Evolutionary conservation across 2,329 filamentous ascomycete species (phyloP).

Genomic region (Exserohilum turcica): DNA sequence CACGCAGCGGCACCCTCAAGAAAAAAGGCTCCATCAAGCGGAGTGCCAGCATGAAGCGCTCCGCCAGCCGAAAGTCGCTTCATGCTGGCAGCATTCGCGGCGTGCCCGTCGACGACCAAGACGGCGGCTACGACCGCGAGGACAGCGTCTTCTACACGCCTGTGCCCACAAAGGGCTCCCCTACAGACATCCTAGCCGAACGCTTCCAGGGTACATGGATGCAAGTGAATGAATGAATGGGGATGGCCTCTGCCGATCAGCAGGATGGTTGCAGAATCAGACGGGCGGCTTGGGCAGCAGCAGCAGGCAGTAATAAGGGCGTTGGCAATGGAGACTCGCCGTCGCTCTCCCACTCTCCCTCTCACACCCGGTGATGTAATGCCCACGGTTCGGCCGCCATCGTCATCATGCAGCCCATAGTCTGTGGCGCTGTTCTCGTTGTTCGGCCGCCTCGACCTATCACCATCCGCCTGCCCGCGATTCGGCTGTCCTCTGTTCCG

Average conservation of each 20-base stretch:
- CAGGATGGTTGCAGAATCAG: too few species aligned
- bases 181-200: slow-evolving; percentile 83
- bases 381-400: slow-evolving; percentile 11
- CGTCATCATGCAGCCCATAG: slow-evolving; percentile 25
- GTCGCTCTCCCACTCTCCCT: slow-evolving; percentile 1
- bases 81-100: slow-evolving; percentile 87
- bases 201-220: slow-evolving; percentile 93
- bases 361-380: slow-evolving; percentile 25
- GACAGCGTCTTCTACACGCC: slow-evolving; percentile 90
- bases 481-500: slow-evolving; percentile 6
- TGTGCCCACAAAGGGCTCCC: slow-evolving; percentile 83
- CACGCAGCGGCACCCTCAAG: slow-evolving; percentile 77
- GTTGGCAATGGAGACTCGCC: slow-evolving; percentile 9
- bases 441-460: slow-evolving; percentile 11
- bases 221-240: too few species aligned
- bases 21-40: slow-evolving; percentile 83
- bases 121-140: slow-evolving; percentile 67
- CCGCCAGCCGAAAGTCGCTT: slow-evolving; percentile 78
- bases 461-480: background rate
- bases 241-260: too few species aligned
- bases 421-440: slow-evolving; percentile 10
- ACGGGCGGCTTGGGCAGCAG: background rate
- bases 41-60: slow-evolving; percentile 75
- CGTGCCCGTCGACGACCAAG: slow-evolving; percentile 71
- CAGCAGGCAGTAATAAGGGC: slow-evolving; percentile 4